phyloP scores from a whole-genome alignment of 192 early-diverging fungal species.

The Piromyces sp. region DNA sequence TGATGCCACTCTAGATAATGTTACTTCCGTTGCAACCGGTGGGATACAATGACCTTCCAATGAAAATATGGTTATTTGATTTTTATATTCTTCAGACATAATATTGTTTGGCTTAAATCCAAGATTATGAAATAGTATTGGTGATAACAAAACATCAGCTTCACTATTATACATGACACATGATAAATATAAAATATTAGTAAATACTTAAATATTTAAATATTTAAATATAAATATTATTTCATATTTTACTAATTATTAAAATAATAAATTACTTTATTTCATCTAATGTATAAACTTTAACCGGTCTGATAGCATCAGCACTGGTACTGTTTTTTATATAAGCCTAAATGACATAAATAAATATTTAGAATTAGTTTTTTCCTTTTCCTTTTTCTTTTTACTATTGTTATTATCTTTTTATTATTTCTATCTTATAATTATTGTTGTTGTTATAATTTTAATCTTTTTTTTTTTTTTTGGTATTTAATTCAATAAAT shows the following conservation, averaged over 20 bases:
- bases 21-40: constrained; percentile 34
- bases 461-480: no score
- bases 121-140: constrained; percentile 39
- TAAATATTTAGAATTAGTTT: not conserved
- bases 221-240: constrained; percentile 4
- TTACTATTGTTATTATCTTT: no score
- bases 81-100: not conserved
- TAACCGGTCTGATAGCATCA: constrained; percentile 2
- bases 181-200: no score
- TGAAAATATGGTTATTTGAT: constrained; percentile 5
- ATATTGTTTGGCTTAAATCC: constrained; percentile 9
- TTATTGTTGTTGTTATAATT: no score
- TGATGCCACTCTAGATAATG: constrained; percentile 47
- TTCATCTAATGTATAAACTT: not conserved
- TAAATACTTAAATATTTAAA: no score
- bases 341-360: constrained; percentile 12
- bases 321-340: constrained; percentile 13
- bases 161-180: no score
- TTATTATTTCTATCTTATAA: no score
- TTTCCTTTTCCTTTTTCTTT: no score
- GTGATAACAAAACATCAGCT: constrained; percentile 21
- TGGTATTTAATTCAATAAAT: no score
- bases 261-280: not conserved
- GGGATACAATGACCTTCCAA: constrained; percentile 13
- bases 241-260: no score